Evolutionary conservation across 495 filamentous ascomycete genomes (phyloP).

Genomic region (Neurospora discreta): DNA sequence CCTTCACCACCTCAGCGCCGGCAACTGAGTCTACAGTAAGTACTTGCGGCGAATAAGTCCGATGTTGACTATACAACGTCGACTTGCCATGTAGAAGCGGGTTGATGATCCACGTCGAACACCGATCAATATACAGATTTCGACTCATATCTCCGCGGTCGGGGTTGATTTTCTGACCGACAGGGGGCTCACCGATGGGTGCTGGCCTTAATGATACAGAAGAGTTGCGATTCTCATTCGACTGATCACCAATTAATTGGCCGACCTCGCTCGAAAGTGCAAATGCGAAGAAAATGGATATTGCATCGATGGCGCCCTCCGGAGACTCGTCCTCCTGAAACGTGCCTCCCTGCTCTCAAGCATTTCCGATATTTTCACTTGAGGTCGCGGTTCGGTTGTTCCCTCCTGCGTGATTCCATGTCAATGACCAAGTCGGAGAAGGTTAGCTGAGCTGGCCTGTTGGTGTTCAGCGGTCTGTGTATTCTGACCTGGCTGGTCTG

Average conservation of each 20-base stretch:
- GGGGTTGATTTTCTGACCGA: neutral
- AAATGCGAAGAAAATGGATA: neutral
- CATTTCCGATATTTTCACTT: neutral
- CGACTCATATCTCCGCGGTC: neutral
- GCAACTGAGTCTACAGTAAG: neutral
- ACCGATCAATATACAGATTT: neutral
- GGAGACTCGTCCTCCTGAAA: neutral
- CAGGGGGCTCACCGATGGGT: neutral
- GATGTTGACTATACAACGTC: neutral
- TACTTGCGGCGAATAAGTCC: constrained; percentile 2
- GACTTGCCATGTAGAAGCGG: neutral
- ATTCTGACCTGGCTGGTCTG: neutral
- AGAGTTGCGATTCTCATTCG: neutral
- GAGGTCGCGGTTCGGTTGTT: neutral
- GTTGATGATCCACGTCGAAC: neutral
- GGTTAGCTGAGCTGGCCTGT: neutral
- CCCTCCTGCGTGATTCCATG: neutral
- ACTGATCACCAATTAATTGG: neutral
- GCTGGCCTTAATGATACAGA: neutral
- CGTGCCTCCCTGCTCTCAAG: neutral
- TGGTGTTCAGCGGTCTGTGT: neutral
- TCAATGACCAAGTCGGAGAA: neutral
- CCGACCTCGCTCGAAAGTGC: neutral
- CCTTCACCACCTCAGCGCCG: neutral
- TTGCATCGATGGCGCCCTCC: neutral